Evolutionary conservation across 805 yeast species (phyloP).

Genomic region (Nakazawaea sp.): DNA sequence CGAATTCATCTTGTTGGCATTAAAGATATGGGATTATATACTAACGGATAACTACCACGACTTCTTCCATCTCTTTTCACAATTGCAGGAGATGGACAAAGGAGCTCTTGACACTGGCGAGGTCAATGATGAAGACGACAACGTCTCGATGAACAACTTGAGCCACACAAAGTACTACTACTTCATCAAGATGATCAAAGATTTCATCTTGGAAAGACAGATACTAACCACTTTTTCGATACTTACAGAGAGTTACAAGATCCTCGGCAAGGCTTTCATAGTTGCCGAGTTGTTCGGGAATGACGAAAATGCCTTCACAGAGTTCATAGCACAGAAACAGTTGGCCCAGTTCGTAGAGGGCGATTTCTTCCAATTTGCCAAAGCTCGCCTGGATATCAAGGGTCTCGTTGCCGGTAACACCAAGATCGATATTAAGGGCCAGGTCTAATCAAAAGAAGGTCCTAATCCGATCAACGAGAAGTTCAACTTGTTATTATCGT

Average conservation of each 20-base stretch:
- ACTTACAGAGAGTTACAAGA: conserved; percentile 52
- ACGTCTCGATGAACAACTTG: conserved; percentile 14
- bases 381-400: conserved; percentile 18
- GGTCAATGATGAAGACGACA: conserved; percentile 20
- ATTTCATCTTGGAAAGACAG: conserved; percentile 50
- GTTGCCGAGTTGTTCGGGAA: conserved; percentile 30
- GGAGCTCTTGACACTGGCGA: conserved; percentile 11
- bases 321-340: conserved; percentile 35
- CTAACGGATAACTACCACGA: conserved; percentile 41
- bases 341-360: conserved; percentile 24
- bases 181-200: conserved; percentile 29
- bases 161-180: conserved; percentile 15
- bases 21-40: conserved; percentile 27
- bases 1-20: conserved; percentile 24
- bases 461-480: conserved; percentile 78
- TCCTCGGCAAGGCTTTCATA: conserved; percentile 31
- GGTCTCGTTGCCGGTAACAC: conserved; percentile 28
- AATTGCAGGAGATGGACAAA: conserved; percentile 31
- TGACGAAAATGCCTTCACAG: conserved; percentile 26
- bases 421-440: conserved; percentile 88
- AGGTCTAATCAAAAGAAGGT: conserved; percentile 49
- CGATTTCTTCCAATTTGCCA: conserved; percentile 18
- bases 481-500: conserved; percentile 49
- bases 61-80: conserved; percentile 36
- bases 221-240: conserved; percentile 49